A percentile compares a stretch with the other conserved stretches of the same genome.
Evolutionary conservation across 148 eudicot species (phyloP).

Genomic region (Rhododendron henanense): DNA sequence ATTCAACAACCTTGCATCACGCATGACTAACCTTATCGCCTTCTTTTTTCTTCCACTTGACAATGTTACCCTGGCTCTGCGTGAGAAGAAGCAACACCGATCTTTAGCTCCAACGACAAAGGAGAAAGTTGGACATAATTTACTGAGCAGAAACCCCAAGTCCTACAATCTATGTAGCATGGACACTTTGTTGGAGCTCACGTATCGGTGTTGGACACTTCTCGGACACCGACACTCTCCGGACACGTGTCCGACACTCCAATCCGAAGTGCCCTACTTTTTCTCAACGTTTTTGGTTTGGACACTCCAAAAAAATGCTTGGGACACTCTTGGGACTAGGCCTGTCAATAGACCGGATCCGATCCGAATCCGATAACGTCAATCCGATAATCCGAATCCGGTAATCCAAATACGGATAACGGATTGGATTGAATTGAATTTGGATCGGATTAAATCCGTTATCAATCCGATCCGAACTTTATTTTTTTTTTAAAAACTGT

Average conservation of each 20-base stretch:
- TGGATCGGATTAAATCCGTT: too few species aligned
- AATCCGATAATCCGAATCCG: too few species aligned
- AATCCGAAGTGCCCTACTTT: not conserved
- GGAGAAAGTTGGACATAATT: not conserved
- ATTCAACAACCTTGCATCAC: slow-evolving; percentile 7
- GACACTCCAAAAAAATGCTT: not conserved
- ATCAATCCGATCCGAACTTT: too few species aligned
- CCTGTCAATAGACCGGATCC: too few species aligned
- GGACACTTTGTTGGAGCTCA: too few species aligned
- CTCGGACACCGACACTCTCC: too few species aligned
- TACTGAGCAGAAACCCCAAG: not conserved
- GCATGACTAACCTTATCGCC: slow-evolving; percentile 78
- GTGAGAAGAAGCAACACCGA: slow-evolving; percentile 2
- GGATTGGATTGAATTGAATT: too few species aligned
- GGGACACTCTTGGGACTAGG: not conserved
- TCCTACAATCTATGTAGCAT: not conserved
- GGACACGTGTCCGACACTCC: not conserved
- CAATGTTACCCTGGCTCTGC: slow-evolving; percentile 82
- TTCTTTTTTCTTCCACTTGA: slow-evolving; percentile 81
- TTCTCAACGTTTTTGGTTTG: not conserved
- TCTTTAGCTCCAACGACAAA: slow-evolving; percentile 7
- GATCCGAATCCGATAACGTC: too few species aligned
- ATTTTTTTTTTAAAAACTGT: too few species aligned
- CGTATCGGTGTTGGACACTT: too few species aligned
- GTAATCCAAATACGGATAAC: too few species aligned